A percentile compares a stretch with the other conserved stretches of the same genome.
phyloP scores from a whole-genome alignment of 2,329 filamentous ascomycete genomes.

The Ambrosiella beaveri region DNA sequence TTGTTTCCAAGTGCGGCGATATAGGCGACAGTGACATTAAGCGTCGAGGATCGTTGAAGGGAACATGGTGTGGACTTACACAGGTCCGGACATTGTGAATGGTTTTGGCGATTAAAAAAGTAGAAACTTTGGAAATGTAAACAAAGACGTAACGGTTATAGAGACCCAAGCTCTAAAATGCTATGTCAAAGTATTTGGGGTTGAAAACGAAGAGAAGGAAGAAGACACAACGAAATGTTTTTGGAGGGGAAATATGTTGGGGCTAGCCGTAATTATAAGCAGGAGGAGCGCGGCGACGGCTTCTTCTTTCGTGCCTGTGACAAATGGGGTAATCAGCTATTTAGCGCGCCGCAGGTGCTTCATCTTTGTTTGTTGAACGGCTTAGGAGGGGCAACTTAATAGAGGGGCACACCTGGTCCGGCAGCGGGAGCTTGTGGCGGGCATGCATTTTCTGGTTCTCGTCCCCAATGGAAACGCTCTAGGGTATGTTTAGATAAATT shows the following conservation, averaged over 20 bases:
- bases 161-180: conserved; percentile 11
- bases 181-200: conserved; percentile 7
- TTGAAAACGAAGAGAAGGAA: conserved; percentile 2
- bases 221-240: conserved; percentile 5
- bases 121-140: neutral
- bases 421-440: neutral
- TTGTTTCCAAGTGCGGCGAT: neutral
- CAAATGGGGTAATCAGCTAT: neutral
- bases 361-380: neutral
- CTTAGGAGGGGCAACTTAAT: neutral
- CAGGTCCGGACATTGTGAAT: conserved; percentile 45
- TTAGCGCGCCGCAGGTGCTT: neutral
- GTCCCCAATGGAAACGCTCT: neutral
- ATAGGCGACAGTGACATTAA: neutral
- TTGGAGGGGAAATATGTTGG: conserved; percentile 6
- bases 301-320: neutral
- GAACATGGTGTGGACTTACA: conserved; percentile 35
- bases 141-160: conserved; percentile 5
- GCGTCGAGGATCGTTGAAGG: neutral
- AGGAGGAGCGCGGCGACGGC: conserved; percentile 3
- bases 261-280: conserved; percentile 9
- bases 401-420: neutral
- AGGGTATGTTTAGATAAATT: no score
- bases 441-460: neutral
- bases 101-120: conserved; percentile 4